Conservation (phyloP, 345 rosid genomes). For the Lumnitzera littorea region DNA sequence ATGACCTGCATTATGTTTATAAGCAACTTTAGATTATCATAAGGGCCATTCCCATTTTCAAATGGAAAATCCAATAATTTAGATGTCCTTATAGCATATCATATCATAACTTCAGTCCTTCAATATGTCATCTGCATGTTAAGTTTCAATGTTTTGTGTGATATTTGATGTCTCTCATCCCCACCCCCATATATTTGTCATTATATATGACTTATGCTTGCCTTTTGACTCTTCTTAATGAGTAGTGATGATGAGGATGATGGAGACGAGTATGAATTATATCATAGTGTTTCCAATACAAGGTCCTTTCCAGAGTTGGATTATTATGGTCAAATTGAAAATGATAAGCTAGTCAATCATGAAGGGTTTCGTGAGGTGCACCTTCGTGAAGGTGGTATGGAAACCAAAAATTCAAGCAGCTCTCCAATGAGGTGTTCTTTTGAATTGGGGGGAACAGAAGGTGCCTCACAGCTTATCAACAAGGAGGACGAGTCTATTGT, state of each 20-base stretch:
- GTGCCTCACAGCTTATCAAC: constrained; percentile 35
- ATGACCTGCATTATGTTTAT: constrained; percentile 30
- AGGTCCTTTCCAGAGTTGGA: constrained; percentile 41
- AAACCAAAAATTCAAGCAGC: constrained; percentile 46
- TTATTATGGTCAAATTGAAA: constrained; percentile 46
- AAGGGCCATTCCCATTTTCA: background rate
- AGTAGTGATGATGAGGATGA: constrained; percentile 69
- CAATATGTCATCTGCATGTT: too few species aligned
- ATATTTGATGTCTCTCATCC: too few species aligned
- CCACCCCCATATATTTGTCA: background rate
- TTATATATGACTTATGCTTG: constrained; percentile 4
- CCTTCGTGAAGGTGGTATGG: constrained; percentile 30
- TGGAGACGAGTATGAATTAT: constrained; percentile 34
- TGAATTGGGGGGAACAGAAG: constrained; percentile 45
- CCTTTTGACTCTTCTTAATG: constrained; percentile 25
- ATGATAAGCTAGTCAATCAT: constrained; percentile 42
- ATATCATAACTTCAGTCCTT: too few species aligned
- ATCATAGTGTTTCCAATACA: constrained; percentile 46
- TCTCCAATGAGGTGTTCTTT: constrained; percentile 42
- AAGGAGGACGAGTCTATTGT: constrained; percentile 48
- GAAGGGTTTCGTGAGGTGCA: constrained; percentile 24
- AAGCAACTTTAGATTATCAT: constrained; percentile 28
- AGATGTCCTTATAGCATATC: too few species aligned
- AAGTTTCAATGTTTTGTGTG: too few species aligned
- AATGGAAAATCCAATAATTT: too few species aligned